Conservation (phyloP, 2,329 filamentous ascomycete species). For the Camillea tinctor region DNA sequence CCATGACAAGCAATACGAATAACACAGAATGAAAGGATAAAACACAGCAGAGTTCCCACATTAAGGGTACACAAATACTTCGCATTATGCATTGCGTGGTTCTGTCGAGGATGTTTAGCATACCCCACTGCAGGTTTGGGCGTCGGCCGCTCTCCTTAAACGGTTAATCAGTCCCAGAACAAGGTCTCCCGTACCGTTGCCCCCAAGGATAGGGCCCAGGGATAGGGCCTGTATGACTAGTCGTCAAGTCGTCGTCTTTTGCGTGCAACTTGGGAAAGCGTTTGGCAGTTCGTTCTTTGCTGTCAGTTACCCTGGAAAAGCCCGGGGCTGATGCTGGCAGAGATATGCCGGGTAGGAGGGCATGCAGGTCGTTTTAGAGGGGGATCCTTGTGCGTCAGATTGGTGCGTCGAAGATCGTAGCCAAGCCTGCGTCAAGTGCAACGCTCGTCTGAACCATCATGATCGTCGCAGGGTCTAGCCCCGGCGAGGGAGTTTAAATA, state of each 20-base stretch:
- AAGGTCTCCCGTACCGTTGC: slow-evolving; percentile 26
- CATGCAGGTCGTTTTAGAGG: slow-evolving; percentile 27
- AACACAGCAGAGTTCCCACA: slow-evolving; percentile 30
- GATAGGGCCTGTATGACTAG: slow-evolving; percentile 19
- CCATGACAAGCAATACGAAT: slow-evolving; percentile 13
- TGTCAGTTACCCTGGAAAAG: slow-evolving; percentile 2
- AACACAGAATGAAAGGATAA: slow-evolving; percentile 14
- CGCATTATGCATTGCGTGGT: slow-evolving; percentile 35
- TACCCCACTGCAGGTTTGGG: slow-evolving; percentile 35
- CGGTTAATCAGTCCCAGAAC: slow-evolving; percentile 19
- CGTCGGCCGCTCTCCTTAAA: slow-evolving; percentile 26
- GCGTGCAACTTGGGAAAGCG: slow-evolving; percentile 1
- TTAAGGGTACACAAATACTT: slow-evolving; percentile 31
- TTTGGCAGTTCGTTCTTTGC: neutral
- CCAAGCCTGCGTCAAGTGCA: slow-evolving; percentile 31
- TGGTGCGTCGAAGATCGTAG: slow-evolving; percentile 38
- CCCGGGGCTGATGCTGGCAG: slow-evolving; percentile 6
- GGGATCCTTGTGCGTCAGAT: slow-evolving; percentile 36
- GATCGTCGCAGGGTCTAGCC: slow-evolving; percentile 38
- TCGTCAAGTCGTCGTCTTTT: too few species aligned
- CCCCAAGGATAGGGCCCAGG: slow-evolving; percentile 11
- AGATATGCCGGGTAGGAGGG: slow-evolving; percentile 10
- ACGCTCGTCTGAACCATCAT: slow-evolving; percentile 38
- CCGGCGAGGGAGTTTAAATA: slow-evolving; percentile 26
- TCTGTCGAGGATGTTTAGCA: slow-evolving; percentile 33